phyloP scores from a whole-genome alignment of 208 protist species.

The Naegleria lovaniensis region DNA sequence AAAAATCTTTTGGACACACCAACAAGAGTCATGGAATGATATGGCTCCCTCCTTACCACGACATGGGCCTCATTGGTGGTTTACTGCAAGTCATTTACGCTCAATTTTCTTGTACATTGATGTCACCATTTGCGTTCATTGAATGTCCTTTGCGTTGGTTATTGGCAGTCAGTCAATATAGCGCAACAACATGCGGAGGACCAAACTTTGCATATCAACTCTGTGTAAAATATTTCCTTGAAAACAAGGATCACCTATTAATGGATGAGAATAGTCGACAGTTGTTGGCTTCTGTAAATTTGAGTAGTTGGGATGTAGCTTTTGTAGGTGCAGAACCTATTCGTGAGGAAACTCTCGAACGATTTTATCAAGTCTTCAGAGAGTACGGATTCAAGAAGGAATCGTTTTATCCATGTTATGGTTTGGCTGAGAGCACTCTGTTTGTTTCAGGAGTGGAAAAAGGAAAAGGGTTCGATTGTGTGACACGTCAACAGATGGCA shows the following conservation, averaged over 20 bases:
- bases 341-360: background rate
- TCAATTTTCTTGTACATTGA: background rate
- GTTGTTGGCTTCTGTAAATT: slow-evolving; percentile 11
- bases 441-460: background rate
- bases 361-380: slow-evolving; percentile 32
- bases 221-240: background rate
- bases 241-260: no score
- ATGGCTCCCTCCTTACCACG: slow-evolving; percentile 43
- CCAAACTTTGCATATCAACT: slow-evolving; percentile 50
- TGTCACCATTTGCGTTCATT: slow-evolving; percentile 40
- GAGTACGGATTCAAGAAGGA: background rate
- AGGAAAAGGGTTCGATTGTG: background rate
- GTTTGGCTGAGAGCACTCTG: slow-evolving; percentile 42
- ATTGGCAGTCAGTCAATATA: slow-evolving; percentile 39
- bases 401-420: slow-evolving; percentile 40
- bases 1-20: background rate
- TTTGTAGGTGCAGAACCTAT: slow-evolving; percentile 41
- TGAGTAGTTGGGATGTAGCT: slow-evolving; percentile 20
- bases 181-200: slow-evolving; percentile 33
- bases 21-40: background rate
- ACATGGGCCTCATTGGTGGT: slow-evolving; percentile 42
- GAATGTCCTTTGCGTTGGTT: slow-evolving; percentile 48
- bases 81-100: slow-evolving; percentile 1
- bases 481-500: no score
- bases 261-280: background rate